Evolutionary conservation across 148 eudicot species (phyloP).

Genomic region (Rhododendron mucronatum): DNA sequence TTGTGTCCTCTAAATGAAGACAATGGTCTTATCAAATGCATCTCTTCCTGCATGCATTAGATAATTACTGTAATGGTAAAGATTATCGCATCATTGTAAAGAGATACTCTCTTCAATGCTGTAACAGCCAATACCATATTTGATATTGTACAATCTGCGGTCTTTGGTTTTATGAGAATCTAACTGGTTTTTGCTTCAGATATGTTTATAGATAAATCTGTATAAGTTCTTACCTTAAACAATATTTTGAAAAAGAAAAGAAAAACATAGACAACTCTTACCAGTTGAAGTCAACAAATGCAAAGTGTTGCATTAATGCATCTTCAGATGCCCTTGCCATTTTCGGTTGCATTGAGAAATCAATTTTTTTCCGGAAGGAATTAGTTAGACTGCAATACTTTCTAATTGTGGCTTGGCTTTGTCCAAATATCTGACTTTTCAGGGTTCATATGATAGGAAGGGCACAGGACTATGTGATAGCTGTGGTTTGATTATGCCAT

Average conservation of each 20-base stretch:
- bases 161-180: neutral
- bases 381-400: neutral
- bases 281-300: neutral
- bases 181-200: slow-evolving; percentile 7
- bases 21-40: neutral
- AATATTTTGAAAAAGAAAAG: neutral
- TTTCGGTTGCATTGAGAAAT: neutral
- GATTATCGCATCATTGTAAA: neutral
- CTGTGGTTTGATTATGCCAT: slow-evolving; percentile 65
- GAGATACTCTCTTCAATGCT: neutral
- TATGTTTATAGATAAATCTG: neutral
- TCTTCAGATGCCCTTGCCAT: neutral
- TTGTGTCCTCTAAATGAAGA: neutral
- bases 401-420: neutral
- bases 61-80: neutral
- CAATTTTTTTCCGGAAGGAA: neutral
- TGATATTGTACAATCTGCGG: neutral
- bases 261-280: neutral
- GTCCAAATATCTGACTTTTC: slow-evolving; percentile 15
- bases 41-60: neutral
- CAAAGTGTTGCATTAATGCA: neutral
- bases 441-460: slow-evolving; percentile 47
- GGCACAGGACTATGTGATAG: slow-evolving; percentile 58
- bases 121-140: neutral
- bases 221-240: neutral